These are phyloP conservation scores for Tulasnella sp. DNA, from an alignment of 768 basidiomycete species.

Conservation along the genomic window DNA sequence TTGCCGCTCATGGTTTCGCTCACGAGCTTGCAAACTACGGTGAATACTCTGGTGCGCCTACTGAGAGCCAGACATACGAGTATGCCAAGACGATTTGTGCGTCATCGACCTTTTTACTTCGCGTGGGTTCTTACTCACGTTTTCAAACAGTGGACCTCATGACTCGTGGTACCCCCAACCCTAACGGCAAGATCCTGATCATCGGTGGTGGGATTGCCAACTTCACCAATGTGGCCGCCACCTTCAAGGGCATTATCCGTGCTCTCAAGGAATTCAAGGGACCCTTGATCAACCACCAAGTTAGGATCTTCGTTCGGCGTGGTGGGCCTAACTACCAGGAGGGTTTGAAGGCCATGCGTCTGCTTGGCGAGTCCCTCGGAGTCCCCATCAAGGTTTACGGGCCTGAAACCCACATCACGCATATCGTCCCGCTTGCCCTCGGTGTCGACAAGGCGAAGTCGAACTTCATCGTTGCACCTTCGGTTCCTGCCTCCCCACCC, in stretches of 20 bases:
- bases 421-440: conserved; percentile 96
- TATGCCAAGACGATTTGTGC: conserved; percentile 95
- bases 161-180: conserved; percentile 65
- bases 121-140: background rate
- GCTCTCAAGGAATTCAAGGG: conserved; percentile 89
- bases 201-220: conserved; percentile 99
- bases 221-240: conserved; percentile 98
- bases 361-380: conserved; percentile 89
- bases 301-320: conserved; percentile 94
- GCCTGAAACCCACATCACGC: conserved; percentile 96
- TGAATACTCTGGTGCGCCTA: conserved; percentile 97
- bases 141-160: conserved; percentile 65
- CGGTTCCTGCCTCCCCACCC: conserved; percentile 36
- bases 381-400: conserved; percentile 96
- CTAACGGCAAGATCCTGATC: conserved; percentile 93
- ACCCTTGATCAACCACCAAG: conserved; percentile 67
- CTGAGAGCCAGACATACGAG: conserved; percentile 97
- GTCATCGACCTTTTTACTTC: conserved; percentile 23
- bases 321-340: conserved; percentile 99
- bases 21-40: conserved; percentile 99
- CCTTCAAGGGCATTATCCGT: conserved; percentile 99
- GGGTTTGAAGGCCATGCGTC: conserved; percentile 93
- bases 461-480: conserved; percentile 25
- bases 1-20: conserved; percentile 89
- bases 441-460: conserved; percentile 52